Evolutionary conservation across 345 rosid genomes (phyloP).

Genomic region (Mangifera indica): DNA sequence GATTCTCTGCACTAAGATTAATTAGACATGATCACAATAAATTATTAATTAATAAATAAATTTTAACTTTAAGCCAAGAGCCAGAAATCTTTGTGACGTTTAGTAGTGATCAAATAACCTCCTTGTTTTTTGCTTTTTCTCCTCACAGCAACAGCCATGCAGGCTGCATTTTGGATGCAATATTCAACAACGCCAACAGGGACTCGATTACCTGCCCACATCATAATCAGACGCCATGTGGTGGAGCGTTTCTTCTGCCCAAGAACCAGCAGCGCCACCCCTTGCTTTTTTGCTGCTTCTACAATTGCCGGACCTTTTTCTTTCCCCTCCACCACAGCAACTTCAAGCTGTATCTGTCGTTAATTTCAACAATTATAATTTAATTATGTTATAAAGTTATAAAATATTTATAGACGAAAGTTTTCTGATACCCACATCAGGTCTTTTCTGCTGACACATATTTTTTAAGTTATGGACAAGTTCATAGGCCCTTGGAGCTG

Average conservation of each 20-base stretch:
- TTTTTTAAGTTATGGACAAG: conserved; percentile 52
- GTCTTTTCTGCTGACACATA: conserved; percentile 68
- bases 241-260: conserved; percentile 72
- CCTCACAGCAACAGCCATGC: conserved; percentile 92
- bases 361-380: too few species aligned
- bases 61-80: conserved; percentile 78
- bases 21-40: not conserved
- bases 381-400: not conserved
- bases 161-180: conserved; percentile 76
- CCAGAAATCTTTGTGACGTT: conserved; percentile 96
- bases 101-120: conserved; percentile 90
- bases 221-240: conserved; percentile 77
- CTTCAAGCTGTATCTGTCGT: conserved; percentile 60
- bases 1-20: not conserved
- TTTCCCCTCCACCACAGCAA: conserved; percentile 60
- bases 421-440: conserved; percentile 52
- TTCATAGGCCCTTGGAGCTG: conserved; percentile 49
- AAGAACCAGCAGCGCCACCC: conserved; percentile 57
- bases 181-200: conserved; percentile 64
- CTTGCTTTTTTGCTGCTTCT: conserved; percentile 73
- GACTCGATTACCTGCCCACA: conserved; percentile 60
- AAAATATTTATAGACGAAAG: not conserved
- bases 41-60: not conserved
- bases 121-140: conserved; percentile 79
- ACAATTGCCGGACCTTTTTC: conserved; percentile 84